Percentiles rank a stretch among this genome's conserved stretches.
phyloP scores from a whole-genome alignment of 176 grass and related monocot species.

The Puccinellia tenuiflora region DNA sequence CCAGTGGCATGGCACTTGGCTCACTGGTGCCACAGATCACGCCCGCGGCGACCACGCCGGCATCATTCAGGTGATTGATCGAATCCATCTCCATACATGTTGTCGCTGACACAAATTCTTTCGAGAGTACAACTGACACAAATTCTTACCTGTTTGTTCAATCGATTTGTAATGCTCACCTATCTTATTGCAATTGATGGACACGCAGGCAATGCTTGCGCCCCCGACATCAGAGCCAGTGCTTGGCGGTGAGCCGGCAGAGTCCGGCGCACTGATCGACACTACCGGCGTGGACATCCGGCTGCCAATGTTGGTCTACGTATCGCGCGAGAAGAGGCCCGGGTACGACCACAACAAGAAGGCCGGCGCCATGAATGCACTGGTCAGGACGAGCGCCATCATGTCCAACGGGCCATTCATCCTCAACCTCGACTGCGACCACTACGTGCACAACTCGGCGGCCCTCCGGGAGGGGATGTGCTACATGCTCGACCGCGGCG shows the following conservation, averaged over 20 bases:
- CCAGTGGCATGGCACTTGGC: conserved; percentile 81
- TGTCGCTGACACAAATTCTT: background rate
- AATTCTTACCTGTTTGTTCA: background rate
- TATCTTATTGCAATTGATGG: background rate
- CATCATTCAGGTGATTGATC: conserved; percentile 69
- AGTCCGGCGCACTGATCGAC: conserved; percentile 43
- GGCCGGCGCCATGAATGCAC: conserved; percentile 81
- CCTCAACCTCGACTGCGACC: conserved; percentile 93
- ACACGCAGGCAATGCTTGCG: conserved; percentile 72
- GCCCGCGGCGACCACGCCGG: conserved; percentile 79
- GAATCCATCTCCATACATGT: background rate
- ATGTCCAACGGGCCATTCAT: conserved; percentile 98
- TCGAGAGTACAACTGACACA: background rate
- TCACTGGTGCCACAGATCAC: conserved; percentile 41
- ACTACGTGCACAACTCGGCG: conserved; percentile 79
- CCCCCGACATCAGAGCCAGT: conserved; percentile 65
- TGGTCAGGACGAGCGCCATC: conserved; percentile 79
- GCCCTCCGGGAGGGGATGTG: conserved; percentile 90
- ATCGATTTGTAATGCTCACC: background rate
- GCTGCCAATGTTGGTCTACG: conserved; percentile 88
- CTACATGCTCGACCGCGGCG: conserved; percentile 96
- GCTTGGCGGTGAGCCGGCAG: conserved; percentile 44
- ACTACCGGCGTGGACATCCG: conserved; percentile 72
- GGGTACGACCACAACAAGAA: conserved; percentile 99
- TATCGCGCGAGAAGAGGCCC: conserved; percentile 75